These are phyloP conservation scores for Neltuma alba DNA, from an alignment of 306 rosid genomes.

Conservation along the genomic window DNA sequence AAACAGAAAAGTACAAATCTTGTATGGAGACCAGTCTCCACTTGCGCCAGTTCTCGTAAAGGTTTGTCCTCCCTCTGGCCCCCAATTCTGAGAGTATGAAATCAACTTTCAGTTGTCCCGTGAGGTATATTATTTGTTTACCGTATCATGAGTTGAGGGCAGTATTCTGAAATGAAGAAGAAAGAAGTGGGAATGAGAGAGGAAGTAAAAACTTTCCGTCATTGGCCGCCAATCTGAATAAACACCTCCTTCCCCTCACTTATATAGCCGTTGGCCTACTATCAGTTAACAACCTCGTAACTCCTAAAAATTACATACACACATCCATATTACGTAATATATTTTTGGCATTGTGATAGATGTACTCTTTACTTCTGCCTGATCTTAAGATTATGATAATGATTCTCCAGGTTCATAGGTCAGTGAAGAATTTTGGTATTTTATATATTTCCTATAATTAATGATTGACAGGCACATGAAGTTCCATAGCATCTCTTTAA, in stretches of 20 bases:
- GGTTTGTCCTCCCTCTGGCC: slow-evolving; percentile 53
- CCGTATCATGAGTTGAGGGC: background rate
- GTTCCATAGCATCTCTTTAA: background rate
- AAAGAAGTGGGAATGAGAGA: background rate
- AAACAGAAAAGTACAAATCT: slow-evolving; percentile 42
- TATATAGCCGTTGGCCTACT: background rate
- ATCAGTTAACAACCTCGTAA: background rate
- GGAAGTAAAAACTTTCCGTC: background rate
- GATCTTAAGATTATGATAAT: slow-evolving; percentile 3
- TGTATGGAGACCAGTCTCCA: slow-evolving; percentile 70
- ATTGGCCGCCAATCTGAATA: background rate
- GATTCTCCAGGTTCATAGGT: slow-evolving; percentile 18
- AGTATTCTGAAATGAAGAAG: background rate
- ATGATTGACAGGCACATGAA: slow-evolving; percentile 13
- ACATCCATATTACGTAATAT: background rate
- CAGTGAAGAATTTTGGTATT: slow-evolving; percentile 11
- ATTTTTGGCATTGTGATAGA: background rate
- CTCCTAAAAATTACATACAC: background rate
- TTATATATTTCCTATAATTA: slow-evolving; percentile 5
- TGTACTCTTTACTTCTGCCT: slow-evolving; percentile 10
- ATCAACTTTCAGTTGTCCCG: background rate
- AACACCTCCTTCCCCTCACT: background rate
- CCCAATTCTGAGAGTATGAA: background rate
- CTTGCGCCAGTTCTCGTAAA: slow-evolving; percentile 53
- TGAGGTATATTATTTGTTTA: slow-evolving; percentile 12